Conservation (phyloP, 768 basidiomycete species). For the Pleurotus giganteus region DNA sequence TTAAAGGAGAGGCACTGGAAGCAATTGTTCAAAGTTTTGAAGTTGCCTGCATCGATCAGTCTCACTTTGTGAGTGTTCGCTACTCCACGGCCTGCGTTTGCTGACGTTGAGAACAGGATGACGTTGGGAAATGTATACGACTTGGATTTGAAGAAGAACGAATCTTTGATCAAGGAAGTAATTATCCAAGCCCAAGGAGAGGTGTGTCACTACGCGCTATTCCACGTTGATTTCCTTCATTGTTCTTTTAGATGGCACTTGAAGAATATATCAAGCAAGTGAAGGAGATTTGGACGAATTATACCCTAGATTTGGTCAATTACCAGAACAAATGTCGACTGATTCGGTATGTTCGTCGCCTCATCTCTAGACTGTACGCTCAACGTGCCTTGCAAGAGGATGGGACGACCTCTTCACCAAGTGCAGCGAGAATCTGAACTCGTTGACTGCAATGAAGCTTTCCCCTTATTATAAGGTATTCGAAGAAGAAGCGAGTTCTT, state of each 20-base stretch:
- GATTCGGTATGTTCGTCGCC: constrained; percentile 57
- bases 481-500: constrained; percentile 89
- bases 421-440: constrained; percentile 96
- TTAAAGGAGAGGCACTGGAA: constrained; percentile 98
- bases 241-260: constrained; percentile 74
- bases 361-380: background rate
- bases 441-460: constrained; percentile 93
- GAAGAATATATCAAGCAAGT: constrained; percentile 97
- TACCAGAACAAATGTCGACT: constrained; percentile 99
- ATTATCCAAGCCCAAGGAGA: constrained; percentile 98
- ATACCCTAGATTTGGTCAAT: constrained; percentile 93
- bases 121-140: constrained; percentile 97
- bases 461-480: constrained; percentile 99
- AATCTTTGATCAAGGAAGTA: constrained; percentile 87
- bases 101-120: constrained; percentile 47
- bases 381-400: constrained; percentile 50
- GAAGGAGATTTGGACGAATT: constrained; percentile 95
- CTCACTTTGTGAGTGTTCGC: constrained; percentile 59
- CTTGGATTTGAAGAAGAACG: constrained; percentile 93
- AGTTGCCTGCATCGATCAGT: constrained; percentile 71
- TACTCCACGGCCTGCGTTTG: background rate
- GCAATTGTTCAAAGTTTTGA: constrained; percentile 88
- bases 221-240: constrained; percentile 6
- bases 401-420: constrained; percentile 98
- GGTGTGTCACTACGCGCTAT: constrained; percentile 38